Conservation (phyloP, 805 yeast genomes). For the Priceomyces medius region DNA sequence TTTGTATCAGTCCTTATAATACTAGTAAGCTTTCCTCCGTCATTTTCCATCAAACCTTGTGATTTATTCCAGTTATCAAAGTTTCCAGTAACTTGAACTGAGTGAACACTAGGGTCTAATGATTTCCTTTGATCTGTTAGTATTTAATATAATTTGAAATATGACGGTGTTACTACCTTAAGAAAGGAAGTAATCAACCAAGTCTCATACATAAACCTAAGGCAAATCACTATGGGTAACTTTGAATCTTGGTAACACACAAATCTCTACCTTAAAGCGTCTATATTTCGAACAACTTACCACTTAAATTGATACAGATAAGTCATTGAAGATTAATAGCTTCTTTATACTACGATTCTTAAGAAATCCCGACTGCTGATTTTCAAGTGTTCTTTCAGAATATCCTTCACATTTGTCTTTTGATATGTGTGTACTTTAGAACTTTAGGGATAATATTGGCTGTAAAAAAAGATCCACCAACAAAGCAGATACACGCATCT, state of each 20-base stretch:
- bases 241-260: too few relatives aligned
- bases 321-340: background rate
- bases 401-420: background rate
- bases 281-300: too few relatives aligned
- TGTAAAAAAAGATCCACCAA: conserved; percentile 5
- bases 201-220: background rate
- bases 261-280: too few relatives aligned
- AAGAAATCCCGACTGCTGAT: background rate
- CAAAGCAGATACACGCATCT: background rate
- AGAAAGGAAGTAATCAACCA: background rate
- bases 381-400: background rate
- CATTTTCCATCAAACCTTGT: conserved; percentile 16
- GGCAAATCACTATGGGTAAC: too few relatives aligned
- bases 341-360: background rate
- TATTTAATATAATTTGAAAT: too few relatives aligned
- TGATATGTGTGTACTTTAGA: conserved; percentile 3
- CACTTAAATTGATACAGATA: conserved; percentile 4
- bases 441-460: conserved; percentile 6
- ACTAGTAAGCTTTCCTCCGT: conserved; percentile 19
- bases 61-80: conserved; percentile 40
- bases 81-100: conserved; percentile 39
- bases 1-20: conserved; percentile 18
- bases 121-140: conserved; percentile 12
- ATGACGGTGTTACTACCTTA: background rate
- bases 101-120: conserved; percentile 10